phyloP scores from a whole-genome alignment of 306 rosid genomes.

The Alnus glutinosa region DNA sequence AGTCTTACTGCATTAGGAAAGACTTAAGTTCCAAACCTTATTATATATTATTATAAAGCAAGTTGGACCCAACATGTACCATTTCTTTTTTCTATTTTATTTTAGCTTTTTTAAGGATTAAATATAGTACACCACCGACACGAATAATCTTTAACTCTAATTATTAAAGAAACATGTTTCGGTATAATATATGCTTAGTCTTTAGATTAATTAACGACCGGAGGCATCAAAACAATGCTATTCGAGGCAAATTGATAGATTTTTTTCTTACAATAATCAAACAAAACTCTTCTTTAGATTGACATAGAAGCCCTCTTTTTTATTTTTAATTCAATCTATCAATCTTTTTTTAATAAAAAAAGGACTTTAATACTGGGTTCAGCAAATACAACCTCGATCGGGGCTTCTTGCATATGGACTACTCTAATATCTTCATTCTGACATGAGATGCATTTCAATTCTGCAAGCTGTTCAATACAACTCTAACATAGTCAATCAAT shows the following conservation, averaged over 20 bases:
- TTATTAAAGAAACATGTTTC: not conserved
- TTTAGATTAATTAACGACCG: not conserved
- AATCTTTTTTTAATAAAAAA: no score
- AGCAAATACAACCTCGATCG: no score
- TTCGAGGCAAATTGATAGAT: not conserved
- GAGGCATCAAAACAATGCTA: not conserved
- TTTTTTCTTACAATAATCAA: no score
- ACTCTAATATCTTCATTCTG: no score
- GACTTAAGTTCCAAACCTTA: slow-evolving; percentile 4
- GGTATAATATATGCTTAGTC: not conserved
- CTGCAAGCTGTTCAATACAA: no score
- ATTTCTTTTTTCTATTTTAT: not conserved
- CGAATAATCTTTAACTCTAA: not conserved
- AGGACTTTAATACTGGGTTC: no score
- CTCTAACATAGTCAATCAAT: no score
- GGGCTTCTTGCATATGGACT: no score
- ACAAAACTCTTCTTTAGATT: no score
- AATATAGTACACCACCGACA: not conserved
- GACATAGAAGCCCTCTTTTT: no score
- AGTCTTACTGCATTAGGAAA: slow-evolving; percentile 14
- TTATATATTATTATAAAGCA: not conserved
- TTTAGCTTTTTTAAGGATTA: not conserved
- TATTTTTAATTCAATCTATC: no score
- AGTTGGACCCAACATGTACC: not conserved
- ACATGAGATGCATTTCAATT: no score